Evolutionary conservation across 208 protist genomes (phyloP).

Genomic region (Acanthamoeba triangularis): DNA sequence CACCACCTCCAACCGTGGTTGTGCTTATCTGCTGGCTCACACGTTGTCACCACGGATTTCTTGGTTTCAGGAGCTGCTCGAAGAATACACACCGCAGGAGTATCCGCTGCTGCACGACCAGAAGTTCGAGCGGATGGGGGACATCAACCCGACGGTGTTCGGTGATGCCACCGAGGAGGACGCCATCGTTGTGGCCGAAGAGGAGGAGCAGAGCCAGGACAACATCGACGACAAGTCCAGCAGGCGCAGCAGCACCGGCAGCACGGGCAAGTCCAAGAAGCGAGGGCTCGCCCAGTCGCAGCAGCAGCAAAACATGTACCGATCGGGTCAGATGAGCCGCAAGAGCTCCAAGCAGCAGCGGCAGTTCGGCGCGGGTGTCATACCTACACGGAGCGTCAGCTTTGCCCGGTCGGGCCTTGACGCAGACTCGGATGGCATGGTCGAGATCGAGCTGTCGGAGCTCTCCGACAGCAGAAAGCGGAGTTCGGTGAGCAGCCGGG

Average conservation of each 20-base stretch:
- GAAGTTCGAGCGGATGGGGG: not conserved
- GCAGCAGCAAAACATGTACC: not conserved
- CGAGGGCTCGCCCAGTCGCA: too few relatives aligned
- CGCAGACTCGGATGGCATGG: not conserved
- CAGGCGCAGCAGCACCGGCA: too few relatives aligned
- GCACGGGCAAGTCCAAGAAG: too few relatives aligned
- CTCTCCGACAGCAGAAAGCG: not conserved
- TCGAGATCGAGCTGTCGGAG: not conserved
- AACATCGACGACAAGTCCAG: not conserved
- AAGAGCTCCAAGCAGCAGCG: not conserved
- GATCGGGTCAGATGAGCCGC: not conserved
- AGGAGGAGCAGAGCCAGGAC: not conserved
- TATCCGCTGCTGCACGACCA: conserved; percentile 9
- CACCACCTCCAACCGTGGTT: too few relatives aligned
- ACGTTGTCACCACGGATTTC: not conserved
- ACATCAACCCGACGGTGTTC: not conserved
- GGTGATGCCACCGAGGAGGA: not conserved
- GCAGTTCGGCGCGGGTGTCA: not conserved
- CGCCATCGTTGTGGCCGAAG: not conserved
- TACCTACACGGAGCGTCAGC: not conserved
- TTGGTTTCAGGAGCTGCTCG: not conserved
- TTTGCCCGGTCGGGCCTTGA: not conserved
- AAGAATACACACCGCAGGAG: not conserved
- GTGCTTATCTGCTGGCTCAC: not conserved
- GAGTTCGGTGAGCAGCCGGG: not conserved